Conservation (phyloP, 2,329 filamentous ascomycete genomes). For the Microthyrium microscopicum region DNA sequence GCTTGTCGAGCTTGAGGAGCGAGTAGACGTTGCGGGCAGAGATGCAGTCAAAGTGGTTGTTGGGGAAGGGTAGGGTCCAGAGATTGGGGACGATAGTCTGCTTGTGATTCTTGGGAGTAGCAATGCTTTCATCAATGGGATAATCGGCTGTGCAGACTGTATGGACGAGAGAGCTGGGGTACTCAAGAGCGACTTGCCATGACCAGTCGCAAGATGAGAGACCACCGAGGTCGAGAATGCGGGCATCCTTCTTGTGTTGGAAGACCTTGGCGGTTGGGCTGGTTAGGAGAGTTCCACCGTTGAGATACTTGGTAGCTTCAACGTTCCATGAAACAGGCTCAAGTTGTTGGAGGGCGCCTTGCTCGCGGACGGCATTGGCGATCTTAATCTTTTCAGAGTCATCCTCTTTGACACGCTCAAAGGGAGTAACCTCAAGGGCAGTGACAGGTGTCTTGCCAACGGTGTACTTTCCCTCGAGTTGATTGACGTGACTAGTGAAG, state of each 20-base stretch:
- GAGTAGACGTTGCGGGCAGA: conserved; percentile 77
- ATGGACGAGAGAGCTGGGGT: conserved; percentile 71
- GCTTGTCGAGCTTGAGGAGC: conserved; percentile 50
- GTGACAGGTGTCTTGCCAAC: conserved; percentile 41
- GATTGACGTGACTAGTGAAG: conserved; percentile 55
- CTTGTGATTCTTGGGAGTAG: conserved; percentile 73
- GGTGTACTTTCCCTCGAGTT: conserved; percentile 73
- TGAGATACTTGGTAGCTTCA: conserved; percentile 42
- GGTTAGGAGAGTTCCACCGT: conserved; percentile 42
- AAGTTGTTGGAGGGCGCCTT: conserved; percentile 60
- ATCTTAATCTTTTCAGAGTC: conserved; percentile 37
- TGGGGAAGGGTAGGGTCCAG: conserved; percentile 68
- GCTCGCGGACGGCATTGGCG: conserved; percentile 50
- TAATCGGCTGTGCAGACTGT: conserved; percentile 52
- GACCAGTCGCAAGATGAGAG: conserved; percentile 83
- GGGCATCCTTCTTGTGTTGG: conserved; percentile 36
- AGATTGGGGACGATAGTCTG: conserved; percentile 63
- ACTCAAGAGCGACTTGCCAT: conserved; percentile 79
- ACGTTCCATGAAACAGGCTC: conserved; percentile 43
- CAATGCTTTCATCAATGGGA: conserved; percentile 26
- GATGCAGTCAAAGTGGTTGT: conserved; percentile 78
- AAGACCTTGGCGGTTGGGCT: conserved; percentile 39
- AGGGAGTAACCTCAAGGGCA: conserved; percentile 25
- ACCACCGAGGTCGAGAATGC: conserved; percentile 76
- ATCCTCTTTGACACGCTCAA: conserved; percentile 27